Percentiles rank a stretch among this genome's conserved stretches.
phyloP scores from a whole-genome alignment of 2,329 filamentous ascomycete genomes.

The Rosellinia necatrix region DNA sequence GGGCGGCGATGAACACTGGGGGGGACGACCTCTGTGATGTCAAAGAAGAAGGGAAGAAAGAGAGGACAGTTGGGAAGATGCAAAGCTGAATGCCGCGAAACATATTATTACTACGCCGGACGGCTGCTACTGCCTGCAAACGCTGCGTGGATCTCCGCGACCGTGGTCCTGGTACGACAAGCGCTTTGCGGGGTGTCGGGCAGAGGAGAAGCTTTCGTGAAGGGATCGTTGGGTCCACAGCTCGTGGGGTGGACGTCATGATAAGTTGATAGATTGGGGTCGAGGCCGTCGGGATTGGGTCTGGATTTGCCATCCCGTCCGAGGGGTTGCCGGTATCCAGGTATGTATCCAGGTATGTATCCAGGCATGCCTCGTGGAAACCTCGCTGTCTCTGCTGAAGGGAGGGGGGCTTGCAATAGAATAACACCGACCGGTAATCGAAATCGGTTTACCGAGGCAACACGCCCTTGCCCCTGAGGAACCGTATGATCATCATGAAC shows the following conservation, averaged over 20 bases:
- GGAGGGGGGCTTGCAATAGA: no score
- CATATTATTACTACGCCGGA: not conserved
- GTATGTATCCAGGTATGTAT: no score
- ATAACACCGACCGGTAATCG: no score
- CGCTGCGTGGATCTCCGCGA: slow-evolving; percentile 8
- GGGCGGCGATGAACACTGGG: not conserved
- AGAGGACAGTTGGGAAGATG: not conserved
- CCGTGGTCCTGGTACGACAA: slow-evolving; percentile 24
- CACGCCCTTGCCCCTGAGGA: no score
- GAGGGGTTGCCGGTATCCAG: no score
- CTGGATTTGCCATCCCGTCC: not conserved
- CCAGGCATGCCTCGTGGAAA: not conserved
- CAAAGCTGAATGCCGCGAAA: not conserved
- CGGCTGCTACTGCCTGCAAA: not conserved
- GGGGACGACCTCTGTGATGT: no score
- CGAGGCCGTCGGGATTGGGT: not conserved
- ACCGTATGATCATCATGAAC: no score
- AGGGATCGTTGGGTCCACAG: slow-evolving; percentile 2
- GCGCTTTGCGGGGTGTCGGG: slow-evolving; percentile 16
- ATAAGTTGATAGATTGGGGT: not conserved
- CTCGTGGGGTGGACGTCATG: slow-evolving; percentile 12
- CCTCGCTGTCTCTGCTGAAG: no score
- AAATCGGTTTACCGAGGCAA: no score
- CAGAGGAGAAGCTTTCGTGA: slow-evolving; percentile 3
- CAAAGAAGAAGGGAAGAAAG: not conserved